Base-by-base conservation (phyloP, 192 early-diverging fungal genomes). In the Cladochytrium replicatum region DNA sequence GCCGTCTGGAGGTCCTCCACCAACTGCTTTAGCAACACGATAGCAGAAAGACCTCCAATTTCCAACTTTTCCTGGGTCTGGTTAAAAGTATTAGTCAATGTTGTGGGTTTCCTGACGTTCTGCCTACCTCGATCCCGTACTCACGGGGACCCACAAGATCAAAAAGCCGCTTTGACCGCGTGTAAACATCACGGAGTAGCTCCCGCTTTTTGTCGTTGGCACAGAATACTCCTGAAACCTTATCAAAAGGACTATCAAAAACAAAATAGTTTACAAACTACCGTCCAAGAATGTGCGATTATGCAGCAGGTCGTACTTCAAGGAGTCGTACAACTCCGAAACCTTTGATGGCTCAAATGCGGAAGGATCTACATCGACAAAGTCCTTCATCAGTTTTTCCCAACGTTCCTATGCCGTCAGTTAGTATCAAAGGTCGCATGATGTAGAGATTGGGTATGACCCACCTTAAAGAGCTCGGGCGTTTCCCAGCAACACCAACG, bases 291-390 rank as follows among this genome's bases (percentile, higher is more conserved):
- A 94, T 24, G 67, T 60, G 17, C 93, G 80, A 57, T 98, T 98
- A 57, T 98, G 94, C 37, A 98, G 59, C n/a, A 93, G 82, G 52
- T 98, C 94, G 52, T 92, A 95, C 55, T 98, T 98, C 19, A 95
- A 64, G 27, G 92, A 91, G 57, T 98, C 94, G 55, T 95, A 94
- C 4, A 97, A 68, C 54, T 93, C 88, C 9, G 89, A 89, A 4
- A 90, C 80, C 57, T 91, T 91, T 27, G 87, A 85, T 0, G 91
- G 87, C 52, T 68, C 69, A 52, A 69, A 71, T 17, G 58, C 40
- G 4, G 26, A 51, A 7, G 62, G 52, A 17, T 74, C 69, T 2
- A 77, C 71, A 48, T 79, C 77, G 49, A 77, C 83, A 63, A 94
- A 93, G 45, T 91, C 87, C n/a, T 68, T 65, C 54, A 98, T 87